Evolutionary conservation across 257 asterid species (phyloP), one percentile per base, ranked within the genome.

Genomic region (Cinchona pubescens): DNA sequence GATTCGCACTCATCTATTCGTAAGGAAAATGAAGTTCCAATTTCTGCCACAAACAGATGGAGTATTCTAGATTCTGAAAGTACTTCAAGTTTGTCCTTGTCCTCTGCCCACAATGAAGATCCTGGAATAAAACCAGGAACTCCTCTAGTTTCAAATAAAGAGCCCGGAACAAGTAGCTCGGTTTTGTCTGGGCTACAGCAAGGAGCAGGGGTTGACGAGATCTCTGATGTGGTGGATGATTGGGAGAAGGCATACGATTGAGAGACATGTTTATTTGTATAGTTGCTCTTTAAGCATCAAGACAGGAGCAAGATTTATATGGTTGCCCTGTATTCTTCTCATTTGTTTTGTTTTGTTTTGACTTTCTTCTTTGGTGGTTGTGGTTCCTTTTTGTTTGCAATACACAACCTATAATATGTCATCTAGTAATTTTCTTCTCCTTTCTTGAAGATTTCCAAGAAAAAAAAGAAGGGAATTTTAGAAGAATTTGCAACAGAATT

Each of bases 231-330:
- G 30, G 94, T 88, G 75, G 99, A 94, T 68, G 97, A 94, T 69
- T 94, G 99, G 99, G 99, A 94, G 83, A 82, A 92, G 70, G 97
- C 96, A 9, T 92, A 51, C 75, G 95, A 90, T 46, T 88, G 85
- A 55, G 60, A 46, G 59, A 40, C 49, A 71, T 5, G 0, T 59
- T 59, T 56, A 38, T 23, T 65, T 25, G n/a, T 48, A n/a, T n/a
- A n/a, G n/a, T 62, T 34, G 0, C 19, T 38, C 11, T 38, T 63
- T 42, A 23, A 63, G 34, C 4, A 19, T 30, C 1, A 4, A 0
- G 19, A 45, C 0, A 49, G 21, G 64, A 66, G 56, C 53, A 23
- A 63, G 72, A 51, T 2, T 37, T 14, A 37, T 37, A 23, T 53
- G 45, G 45, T 62, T 18, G 59, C 76, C 68, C 34, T 59, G 62